These are phyloP conservation scores for Colletotrichum sp. DNA, from an alignment of 2,329 filamentous ascomycete species.

Conservation along the genomic window DNA sequence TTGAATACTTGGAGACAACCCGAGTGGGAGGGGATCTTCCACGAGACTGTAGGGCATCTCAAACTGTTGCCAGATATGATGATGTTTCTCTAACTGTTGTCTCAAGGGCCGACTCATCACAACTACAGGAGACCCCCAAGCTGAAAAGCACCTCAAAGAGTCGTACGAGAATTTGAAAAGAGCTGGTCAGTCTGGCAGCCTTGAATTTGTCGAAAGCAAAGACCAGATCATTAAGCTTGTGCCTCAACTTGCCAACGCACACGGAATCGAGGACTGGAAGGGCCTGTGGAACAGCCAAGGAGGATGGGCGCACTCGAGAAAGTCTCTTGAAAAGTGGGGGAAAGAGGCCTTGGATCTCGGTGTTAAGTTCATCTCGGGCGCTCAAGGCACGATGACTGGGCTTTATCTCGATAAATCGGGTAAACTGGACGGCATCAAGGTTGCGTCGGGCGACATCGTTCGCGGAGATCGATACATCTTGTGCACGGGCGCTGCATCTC, in stretches of 20 bases:
- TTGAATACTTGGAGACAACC: conserved; percentile 11
- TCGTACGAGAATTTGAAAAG: conserved; percentile 13
- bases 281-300: conserved; percentile 16
- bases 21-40: conserved; percentile 18
- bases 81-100: neutral
- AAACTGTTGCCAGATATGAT: neutral
- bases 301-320: conserved; percentile 6
- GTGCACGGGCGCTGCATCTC: conserved; percentile 8
- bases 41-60: conserved; percentile 17
- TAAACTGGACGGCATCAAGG: neutral
- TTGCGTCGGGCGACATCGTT: neutral
- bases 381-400: conserved; percentile 4
- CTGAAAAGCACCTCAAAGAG: conserved; percentile 16
- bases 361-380: neutral
- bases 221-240: conserved; percentile 10
- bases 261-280: conserved; percentile 13
- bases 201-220: conserved; percentile 3
- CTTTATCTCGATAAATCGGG: neutral
- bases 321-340: conserved; percentile 2
- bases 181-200: neutral
- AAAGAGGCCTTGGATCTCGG: neutral
- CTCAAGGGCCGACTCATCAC: conserved; percentile 15
- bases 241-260: neutral
- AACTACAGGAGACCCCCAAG: conserved; percentile 2
- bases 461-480: conserved; percentile 2